Evolutionary conservation across 2,329 filamentous ascomycete genomes (phyloP), one percentile per base, ranked within the genome.

Genomic region (Thermothelomyces thermophilus): DNA sequence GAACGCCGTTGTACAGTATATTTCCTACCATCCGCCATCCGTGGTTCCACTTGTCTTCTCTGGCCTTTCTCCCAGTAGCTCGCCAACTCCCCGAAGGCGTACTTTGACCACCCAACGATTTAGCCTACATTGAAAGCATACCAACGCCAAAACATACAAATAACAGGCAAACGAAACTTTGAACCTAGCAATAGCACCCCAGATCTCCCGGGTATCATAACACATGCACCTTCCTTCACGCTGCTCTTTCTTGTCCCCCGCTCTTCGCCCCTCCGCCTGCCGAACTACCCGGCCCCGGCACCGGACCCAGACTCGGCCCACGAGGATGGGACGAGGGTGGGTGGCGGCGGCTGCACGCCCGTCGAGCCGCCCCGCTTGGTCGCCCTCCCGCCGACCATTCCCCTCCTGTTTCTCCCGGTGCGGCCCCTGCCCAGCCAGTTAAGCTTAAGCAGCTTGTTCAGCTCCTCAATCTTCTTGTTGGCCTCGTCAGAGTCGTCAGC

Each of bases 341-440:
- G 28, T 3, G 26, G 17, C 5, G 40, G 40, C 24, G 40, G 40
- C n/a, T 9, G n/a, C 41, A 43, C 34, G 3, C 28, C 11, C 34
- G 20, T 19, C 36, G 3, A n/a, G 10, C 45, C 63, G 0, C 58
- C 73, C 44, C 76, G 67, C 56, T 71, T 70, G 9, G 70, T 70
- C 8, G 80, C 76, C 46, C 78, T 66, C 0, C 76, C 78, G 2
- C 90, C 90, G 0, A 97, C 90, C 64, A 96, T 91, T 0, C 93
- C 93, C 56, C 89, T 80, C 46, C 93, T 73, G 66, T 97, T 94
- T 56, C 93, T 76, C 0, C 93, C 93, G 3, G 90, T 97, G 31
- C 93, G 73, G 0, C 91, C 91, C 41, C 93, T 76, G 0, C 91
- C 91, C 1, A 98, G 76, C 93, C 93, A 98, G 67, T 98, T 98